Evolutionary conservation across 2,329 filamentous ascomycete genomes (phyloP), one percentile per base, ranked within the genome.

Genomic region (Fusarium anguioides): DNA sequence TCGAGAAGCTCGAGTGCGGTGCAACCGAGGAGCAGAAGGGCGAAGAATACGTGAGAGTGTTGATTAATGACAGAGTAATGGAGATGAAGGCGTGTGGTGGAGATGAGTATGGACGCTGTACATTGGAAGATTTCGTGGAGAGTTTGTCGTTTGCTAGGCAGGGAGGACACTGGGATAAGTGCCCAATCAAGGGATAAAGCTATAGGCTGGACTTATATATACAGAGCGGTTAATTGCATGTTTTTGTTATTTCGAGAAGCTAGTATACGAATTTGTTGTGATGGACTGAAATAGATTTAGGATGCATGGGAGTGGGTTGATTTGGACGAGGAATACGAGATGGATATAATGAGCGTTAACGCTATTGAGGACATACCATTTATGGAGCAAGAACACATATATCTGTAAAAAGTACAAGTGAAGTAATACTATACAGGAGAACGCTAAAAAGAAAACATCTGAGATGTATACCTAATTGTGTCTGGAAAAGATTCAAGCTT

Each of bases 21-120:
- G 81, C 64, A 11, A 65, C 39, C 14, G 74, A 78, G 3, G 87
- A 93, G 73, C 91, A 96, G 76, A 81, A 91, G 49, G 91, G 79
- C 2, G 87, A 93, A 73, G 92, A 96, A 76, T 82, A 91, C 50
- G 92, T 97, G 12, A 85, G 94, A 35, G 83, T 96, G 6, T 79
- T 97, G 60, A 82, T 97, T 33, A 97, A 97, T 78, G 93, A 96
- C 74, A 86, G 92, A 23, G 92, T 97, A 4, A 82, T 94, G 59
- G 87, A 89, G 12, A 78, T 97, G 55, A 81, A 86, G 68, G 88
- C 84, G 46, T 97, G 94, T 77, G 84, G 83, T 12, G 89, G 84
- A 5, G 93, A 97, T 77, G 72, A 77, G 46, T 77, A 89, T 49
- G 94, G 94, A 4, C 83, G 91, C 27, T 97, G 94, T 76, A 85